These are phyloP conservation scores for Trichoderma erinaceum DNA, from an alignment of 495 filamentous ascomycete species.

Conservation along the genomic window DNA sequence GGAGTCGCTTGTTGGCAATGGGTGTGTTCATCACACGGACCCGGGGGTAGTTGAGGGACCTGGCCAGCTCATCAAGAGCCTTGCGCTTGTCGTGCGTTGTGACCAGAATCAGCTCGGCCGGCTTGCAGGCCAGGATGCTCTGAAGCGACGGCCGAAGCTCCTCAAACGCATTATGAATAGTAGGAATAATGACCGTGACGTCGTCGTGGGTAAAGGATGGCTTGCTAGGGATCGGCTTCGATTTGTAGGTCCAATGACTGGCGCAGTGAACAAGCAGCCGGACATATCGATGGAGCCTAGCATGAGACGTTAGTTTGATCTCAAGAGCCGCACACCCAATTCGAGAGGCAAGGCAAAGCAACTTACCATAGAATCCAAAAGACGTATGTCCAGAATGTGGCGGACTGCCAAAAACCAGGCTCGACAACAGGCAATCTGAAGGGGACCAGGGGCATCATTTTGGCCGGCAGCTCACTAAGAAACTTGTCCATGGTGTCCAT, in stretches of 20 bases:
- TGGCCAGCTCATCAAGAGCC: conserved; percentile 38
- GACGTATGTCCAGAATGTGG: conserved; percentile 28
- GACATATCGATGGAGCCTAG: conserved; percentile 46
- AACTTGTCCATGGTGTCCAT: conserved; percentile 13
- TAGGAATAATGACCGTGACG: conserved; percentile 54
- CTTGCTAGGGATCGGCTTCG: conserved; percentile 37
- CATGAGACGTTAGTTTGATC: neutral
- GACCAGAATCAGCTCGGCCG: conserved; percentile 48
- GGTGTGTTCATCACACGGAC: conserved; percentile 40
- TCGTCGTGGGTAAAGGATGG: conserved; percentile 43
- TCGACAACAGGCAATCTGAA: conserved; percentile 27
- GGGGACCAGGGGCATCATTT: neutral
- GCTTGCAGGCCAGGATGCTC: conserved; percentile 49
- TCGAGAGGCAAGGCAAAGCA: neutral
- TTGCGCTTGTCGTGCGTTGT: conserved; percentile 48
- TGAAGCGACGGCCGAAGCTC: conserved; percentile 46
- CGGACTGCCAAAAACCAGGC: conserved; percentile 31
- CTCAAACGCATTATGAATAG: conserved; percentile 48
- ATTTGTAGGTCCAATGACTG: conserved; percentile 47
- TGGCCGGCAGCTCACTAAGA: conserved; percentile 12
- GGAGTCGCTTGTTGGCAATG: conserved; percentile 68
- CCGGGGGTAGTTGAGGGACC: conserved; percentile 30
- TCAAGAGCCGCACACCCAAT: neutral
- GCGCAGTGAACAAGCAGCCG: conserved; percentile 48
- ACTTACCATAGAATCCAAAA: conserved; percentile 43